A percentile compares a stretch with the other conserved stretches of the same genome.
Evolutionary conservation across 2,329 filamentous ascomycete genomes (phyloP).

Genomic region (Trichoderma simmonsii): DNA sequence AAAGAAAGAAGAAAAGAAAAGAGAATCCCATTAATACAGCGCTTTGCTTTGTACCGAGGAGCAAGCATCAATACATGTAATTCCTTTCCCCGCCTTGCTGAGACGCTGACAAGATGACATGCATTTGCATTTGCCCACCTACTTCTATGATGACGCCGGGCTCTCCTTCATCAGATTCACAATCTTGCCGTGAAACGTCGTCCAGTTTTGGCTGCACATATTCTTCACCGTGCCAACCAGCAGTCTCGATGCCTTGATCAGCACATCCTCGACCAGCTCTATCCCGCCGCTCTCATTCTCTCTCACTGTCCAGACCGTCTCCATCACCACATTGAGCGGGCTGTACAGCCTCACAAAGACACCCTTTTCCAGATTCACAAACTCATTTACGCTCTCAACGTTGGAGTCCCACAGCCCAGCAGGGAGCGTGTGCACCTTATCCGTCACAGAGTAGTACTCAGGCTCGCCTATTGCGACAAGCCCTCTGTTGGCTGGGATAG

Average conservation of each 20-base stretch:
- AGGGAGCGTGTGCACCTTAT: constrained; percentile 50
- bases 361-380: constrained; percentile 48
- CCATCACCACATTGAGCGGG: constrained; percentile 51
- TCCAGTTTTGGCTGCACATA: constrained; percentile 51
- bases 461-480: constrained; percentile 28
- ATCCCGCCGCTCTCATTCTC: constrained; percentile 32
- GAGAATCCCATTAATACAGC: not conserved
- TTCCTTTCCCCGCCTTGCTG: not conserved
- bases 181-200: constrained; percentile 44
- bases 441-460: constrained; percentile 47
- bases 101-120: not conserved
- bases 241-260: constrained; percentile 50
- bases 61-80: not conserved
- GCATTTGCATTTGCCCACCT: not conserved
- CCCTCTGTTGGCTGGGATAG: constrained; percentile 30
- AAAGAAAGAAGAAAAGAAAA: not conserved
- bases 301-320: constrained; percentile 48
- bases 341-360: constrained; percentile 51
- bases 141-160: not conserved
- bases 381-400: constrained; percentile 53
- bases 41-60: not conserved
- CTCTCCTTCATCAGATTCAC: constrained; percentile 11
- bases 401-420: constrained; percentile 55
- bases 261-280: constrained; percentile 48
- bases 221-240: constrained; percentile 48